Conservation (phyloP, 1,284 basidiomycete genomes). For the Thelephora terrestris region DNA sequence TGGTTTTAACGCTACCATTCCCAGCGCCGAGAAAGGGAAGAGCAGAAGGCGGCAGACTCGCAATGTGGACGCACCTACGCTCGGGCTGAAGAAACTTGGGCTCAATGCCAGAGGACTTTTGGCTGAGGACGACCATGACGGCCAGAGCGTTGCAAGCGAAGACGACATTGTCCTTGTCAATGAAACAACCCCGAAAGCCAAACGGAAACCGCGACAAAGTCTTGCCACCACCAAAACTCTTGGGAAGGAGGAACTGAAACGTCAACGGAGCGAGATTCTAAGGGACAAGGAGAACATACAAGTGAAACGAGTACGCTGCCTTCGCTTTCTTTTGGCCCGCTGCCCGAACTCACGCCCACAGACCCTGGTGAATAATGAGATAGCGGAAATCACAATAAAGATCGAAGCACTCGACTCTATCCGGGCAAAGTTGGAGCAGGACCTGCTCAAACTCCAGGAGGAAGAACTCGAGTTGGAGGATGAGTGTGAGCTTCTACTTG, state of each 20-base stretch:
- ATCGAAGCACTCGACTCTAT: slow-evolving; percentile 82
- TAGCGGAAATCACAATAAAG: slow-evolving; percentile 79
- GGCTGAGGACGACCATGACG: slow-evolving; percentile 48
- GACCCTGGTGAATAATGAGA: slow-evolving; percentile 78
- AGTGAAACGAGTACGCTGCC: slow-evolving; percentile 64
- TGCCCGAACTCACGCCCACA: slow-evolving; percentile 21
- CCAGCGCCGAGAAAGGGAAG: slow-evolving; percentile 72
- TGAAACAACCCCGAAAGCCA: slow-evolving; percentile 36
- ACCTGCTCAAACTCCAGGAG: slow-evolving; percentile 83
- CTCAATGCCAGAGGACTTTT: slow-evolving; percentile 70
- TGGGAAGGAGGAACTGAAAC: slow-evolving; percentile 71
- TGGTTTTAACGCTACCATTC: slow-evolving; percentile 88
- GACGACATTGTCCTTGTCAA: slow-evolving; percentile 54
- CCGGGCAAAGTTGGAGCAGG: slow-evolving; percentile 70
- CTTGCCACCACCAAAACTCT: slow-evolving; percentile 60
- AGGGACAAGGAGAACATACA: slow-evolving; percentile 85
- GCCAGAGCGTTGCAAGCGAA: slow-evolving; percentile 52
- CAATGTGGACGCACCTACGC: slow-evolving; percentile 66
- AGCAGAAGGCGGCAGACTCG: slow-evolving; percentile 68
- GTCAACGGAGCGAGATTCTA: slow-evolving; percentile 77
- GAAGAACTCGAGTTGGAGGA: slow-evolving; percentile 95
- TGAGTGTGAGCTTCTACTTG: slow-evolving; percentile 51
- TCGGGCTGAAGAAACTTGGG: slow-evolving; percentile 73
- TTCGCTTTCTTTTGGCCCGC: slow-evolving; percentile 1
- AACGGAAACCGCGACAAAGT: slow-evolving; percentile 55